Conservation (phyloP, 2,329 filamentous ascomycete genomes). For the Xylaria sp. region DNA sequence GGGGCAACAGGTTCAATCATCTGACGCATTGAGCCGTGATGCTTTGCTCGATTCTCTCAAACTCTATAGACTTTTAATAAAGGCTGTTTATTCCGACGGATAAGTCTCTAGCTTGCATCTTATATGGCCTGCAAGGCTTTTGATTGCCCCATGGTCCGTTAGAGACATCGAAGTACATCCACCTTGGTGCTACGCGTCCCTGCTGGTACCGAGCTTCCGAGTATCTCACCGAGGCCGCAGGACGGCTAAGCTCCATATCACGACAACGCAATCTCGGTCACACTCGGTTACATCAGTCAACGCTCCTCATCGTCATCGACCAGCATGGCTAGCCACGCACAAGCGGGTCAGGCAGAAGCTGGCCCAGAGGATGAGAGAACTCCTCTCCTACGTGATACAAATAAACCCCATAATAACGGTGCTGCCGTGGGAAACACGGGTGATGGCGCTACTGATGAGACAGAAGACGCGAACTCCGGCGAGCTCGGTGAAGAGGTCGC, state of each 20-base stretch:
- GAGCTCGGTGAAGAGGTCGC: constrained; percentile 26
- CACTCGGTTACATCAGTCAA: constrained; percentile 3
- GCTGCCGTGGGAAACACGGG: constrained; percentile 3
- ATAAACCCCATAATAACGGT: constrained; percentile 3
- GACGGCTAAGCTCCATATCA: constrained; percentile 2
- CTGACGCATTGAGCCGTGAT: constrained; percentile 23
- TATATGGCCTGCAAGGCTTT: background rate
- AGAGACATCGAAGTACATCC: background rate
- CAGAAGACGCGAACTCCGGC: background rate
- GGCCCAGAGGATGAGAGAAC: constrained; percentile 29
- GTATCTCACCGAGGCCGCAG: constrained; percentile 4
- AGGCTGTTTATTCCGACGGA: constrained; percentile 8
- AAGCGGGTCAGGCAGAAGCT: constrained; percentile 5
- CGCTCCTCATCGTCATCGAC: constrained; percentile 1
- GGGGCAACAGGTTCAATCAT: background rate
- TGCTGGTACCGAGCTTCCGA: background rate
- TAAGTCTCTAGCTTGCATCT: background rate
- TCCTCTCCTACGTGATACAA: constrained; percentile 32
- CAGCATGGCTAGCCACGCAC: constrained; percentile 19
- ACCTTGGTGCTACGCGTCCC: constrained; percentile 3
- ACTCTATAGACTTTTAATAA: constrained; percentile 7
- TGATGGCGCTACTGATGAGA: constrained; percentile 9
- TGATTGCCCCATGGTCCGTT: background rate
- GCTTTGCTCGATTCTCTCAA: constrained; percentile 9
- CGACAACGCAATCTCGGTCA: background rate